Conservation (phyloP, 2,329 filamentous ascomycete species). For the Monilinia fructicola region DNA sequence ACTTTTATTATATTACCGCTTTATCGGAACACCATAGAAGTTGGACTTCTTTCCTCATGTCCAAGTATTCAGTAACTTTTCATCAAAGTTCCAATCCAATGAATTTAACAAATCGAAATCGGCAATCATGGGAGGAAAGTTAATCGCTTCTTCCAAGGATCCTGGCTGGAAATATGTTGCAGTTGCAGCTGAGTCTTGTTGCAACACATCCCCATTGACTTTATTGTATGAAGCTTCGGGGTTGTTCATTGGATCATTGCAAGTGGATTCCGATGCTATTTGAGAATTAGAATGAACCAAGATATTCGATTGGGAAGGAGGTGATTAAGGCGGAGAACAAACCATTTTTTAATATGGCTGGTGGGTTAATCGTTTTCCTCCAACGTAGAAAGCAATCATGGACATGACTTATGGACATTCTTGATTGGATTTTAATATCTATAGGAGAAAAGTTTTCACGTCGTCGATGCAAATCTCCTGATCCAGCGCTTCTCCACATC, state of each 20-base stretch:
- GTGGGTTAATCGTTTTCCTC: conserved; percentile 46
- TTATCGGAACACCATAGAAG: too few relatives aligned
- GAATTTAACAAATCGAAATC: conserved; percentile 29
- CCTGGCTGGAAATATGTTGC: conserved; percentile 16
- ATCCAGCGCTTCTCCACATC: conserved; percentile 50
- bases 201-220: background rate
- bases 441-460: conserved; percentile 44
- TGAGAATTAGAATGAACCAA: background rate
- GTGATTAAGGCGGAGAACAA: background rate
- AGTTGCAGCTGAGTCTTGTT: conserved; percentile 13
- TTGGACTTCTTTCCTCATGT: background rate
- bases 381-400: conserved; percentile 69
- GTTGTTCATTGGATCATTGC: background rate
- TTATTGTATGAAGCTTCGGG: background rate
- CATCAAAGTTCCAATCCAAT: conserved; percentile 30
- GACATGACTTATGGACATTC: conserved; percentile 66
- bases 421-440: conserved; percentile 62
- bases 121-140: conserved; percentile 21
- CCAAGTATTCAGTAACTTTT: conserved; percentile 18
- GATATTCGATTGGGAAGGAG: background rate
- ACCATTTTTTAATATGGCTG: conserved; percentile 4
- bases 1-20: too few relatives aligned
- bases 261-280: background rate
- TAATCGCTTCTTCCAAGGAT: conserved; percentile 18
- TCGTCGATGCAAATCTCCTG: conserved; percentile 23